Conservation (phyloP, 2,329 filamentous ascomycete genomes). For the Pleoardoris graminearum region DNA sequence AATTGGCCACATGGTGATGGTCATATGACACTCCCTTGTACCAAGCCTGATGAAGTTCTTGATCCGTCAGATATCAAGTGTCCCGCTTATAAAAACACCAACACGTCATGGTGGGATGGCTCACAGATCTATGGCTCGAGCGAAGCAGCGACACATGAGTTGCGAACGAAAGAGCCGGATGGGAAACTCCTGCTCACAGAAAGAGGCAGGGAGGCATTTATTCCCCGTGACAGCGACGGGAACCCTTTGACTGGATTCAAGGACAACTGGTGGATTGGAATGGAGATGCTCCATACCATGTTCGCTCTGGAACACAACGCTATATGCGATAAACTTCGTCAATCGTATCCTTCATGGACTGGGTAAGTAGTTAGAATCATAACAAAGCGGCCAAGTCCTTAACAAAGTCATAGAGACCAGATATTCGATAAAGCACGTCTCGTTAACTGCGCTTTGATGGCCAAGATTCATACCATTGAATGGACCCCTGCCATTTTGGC, state of each 20-base stretch:
- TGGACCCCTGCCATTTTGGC: slow-evolving; percentile 55
- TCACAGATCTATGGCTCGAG: slow-evolving; percentile 53
- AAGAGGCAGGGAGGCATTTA: slow-evolving; percentile 40
- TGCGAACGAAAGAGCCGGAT: slow-evolving; percentile 43
- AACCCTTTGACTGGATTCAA: slow-evolving; percentile 50
- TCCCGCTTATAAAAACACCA: slow-evolving; percentile 50
- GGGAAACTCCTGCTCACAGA: slow-evolving; percentile 48
- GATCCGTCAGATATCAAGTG: slow-evolving; percentile 43
- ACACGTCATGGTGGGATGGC: slow-evolving; percentile 54
- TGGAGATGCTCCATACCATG: slow-evolving; percentile 53
- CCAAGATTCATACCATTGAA: slow-evolving; percentile 56
- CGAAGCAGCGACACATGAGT: slow-evolving; percentile 41
- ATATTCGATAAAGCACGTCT: slow-evolving; percentile 53
- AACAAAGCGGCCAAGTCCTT: too few species aligned
- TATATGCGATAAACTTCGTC: slow-evolving; percentile 47
- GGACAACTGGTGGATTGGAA: slow-evolving; percentile 54
- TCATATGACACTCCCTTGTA: slow-evolving; percentile 46
- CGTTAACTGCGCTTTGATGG: slow-evolving; percentile 53
- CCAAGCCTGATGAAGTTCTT: slow-evolving; percentile 41
- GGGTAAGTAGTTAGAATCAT: too few species aligned
- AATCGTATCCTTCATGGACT: slow-evolving; percentile 45
- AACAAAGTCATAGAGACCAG: too few species aligned
- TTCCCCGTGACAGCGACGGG: slow-evolving; percentile 47
- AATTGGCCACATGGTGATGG: slow-evolving; percentile 36
- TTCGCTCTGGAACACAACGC: slow-evolving; percentile 54